These are phyloP conservation scores for Crucihimalaya himalaica DNA, from an alignment of 345 rosid species.

Conservation along the genomic window DNA sequence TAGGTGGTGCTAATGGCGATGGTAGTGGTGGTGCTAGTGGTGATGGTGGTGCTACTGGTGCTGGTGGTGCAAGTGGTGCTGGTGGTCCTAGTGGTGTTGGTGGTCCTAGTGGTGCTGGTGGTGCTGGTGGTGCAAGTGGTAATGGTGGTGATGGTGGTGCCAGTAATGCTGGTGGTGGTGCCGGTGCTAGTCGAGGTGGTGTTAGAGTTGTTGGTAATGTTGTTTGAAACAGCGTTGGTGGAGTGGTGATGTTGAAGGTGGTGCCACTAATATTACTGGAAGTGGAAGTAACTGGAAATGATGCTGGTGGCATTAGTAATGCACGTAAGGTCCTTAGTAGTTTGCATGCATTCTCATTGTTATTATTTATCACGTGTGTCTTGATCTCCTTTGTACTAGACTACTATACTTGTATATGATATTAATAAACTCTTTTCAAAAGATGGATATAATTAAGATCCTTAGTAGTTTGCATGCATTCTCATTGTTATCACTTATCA, in stretches of 20 bases:
- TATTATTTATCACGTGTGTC: neutral
- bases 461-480: no score
- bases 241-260: neutral
- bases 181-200: neutral
- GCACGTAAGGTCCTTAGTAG: neutral
- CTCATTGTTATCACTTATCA: no score
- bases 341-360: neutral
- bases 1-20: neutral
- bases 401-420: no score
- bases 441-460: neutral
- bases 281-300: neutral
- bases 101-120: neutral
- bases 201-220: neutral
- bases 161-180: neutral
- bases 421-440: neutral
- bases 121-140: neutral
- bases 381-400: neutral
- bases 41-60: neutral
- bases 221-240: neutral
- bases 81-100: neutral
- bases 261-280: neutral
- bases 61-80: neutral
- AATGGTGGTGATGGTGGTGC: neutral
- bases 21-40: neutral
- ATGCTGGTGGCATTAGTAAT: neutral